These are phyloP conservation scores for Nicotiana noctiflora DNA, from an alignment of 257 asterid species.

Conservation along the genomic window DNA sequence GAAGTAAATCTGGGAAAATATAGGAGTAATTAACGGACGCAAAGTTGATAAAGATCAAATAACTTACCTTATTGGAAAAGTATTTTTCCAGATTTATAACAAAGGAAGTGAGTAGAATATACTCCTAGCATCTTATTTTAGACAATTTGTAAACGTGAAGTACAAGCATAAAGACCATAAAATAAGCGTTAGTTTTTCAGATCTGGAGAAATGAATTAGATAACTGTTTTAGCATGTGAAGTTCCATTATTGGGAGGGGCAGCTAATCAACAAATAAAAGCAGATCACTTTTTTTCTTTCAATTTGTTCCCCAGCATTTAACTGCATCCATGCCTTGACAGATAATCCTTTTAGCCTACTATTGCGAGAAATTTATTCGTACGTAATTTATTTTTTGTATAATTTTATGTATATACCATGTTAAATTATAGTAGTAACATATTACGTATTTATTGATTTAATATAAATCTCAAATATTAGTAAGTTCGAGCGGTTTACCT, in stretches of 20 bases:
- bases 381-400: too few species aligned
- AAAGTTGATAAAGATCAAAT: background rate
- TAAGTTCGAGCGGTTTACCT: background rate
- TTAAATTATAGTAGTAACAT: too few species aligned
- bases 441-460: background rate
- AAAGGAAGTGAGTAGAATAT: background rate
- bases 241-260: background rate
- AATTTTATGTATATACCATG: too few species aligned
- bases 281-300: background rate
- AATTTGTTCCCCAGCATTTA: background rate
- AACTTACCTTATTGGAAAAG: background rate
- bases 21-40: background rate
- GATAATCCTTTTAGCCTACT: background rate
- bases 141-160: background rate
- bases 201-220: background rate
- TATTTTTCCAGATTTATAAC: background rate
- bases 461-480: background rate
- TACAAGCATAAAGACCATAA: background rate
- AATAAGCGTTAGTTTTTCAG: background rate
- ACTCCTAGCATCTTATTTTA: background rate
- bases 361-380: too few species aligned
- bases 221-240: background rate
- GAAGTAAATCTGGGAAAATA: background rate
- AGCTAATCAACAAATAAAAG: background rate
- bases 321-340: background rate